phyloP scores from a whole-genome alignment of 371 early-diverging fungal genomes.

The Sporodiniella umbellata region DNA sequence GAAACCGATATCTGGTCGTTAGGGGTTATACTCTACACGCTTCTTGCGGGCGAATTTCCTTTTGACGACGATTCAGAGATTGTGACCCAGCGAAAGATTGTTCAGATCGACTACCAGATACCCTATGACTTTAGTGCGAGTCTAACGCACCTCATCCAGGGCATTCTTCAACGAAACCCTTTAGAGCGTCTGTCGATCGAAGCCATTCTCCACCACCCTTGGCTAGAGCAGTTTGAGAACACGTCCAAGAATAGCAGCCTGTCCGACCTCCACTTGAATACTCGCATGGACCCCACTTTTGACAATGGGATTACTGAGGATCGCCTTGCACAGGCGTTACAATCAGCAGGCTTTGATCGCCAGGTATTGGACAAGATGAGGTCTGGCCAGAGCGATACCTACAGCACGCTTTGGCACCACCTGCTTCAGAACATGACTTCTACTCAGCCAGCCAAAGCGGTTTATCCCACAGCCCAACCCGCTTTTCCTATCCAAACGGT shows the following conservation, averaged over 20 bases:
- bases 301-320: slow-evolving; percentile 33
- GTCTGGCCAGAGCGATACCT: slow-evolving; percentile 62
- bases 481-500: slow-evolving; percentile 11
- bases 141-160: slow-evolving; percentile 43
- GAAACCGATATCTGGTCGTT: slow-evolving; percentile 89
- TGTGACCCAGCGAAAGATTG: slow-evolving; percentile 68
- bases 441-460: background rate
- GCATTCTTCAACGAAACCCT: slow-evolving; percentile 67
- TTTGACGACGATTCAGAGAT: slow-evolving; percentile 83
- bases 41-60: slow-evolving; percentile 78
- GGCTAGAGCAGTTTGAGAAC: slow-evolving; percentile 38
- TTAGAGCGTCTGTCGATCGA: slow-evolving; percentile 61
- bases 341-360: slow-evolving; percentile 65
- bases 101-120: slow-evolving; percentile 69
- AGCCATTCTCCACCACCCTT: slow-evolving; percentile 68
- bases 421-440: slow-evolving; percentile 44
- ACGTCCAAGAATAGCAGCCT: slow-evolving; percentile 26
- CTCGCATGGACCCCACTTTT: slow-evolving; percentile 18
- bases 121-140: slow-evolving; percentile 62
- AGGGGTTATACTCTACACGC: slow-evolving; percentile 79
- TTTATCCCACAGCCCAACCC: background rate
- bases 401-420: slow-evolving; percentile 73
- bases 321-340: slow-evolving; percentile 47
- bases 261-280: slow-evolving; percentile 27
- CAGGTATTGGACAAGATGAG: slow-evolving; percentile 60